Base-by-base conservation (phyloP, 2,329 filamentous ascomycete genomes). In the Fusarium vanettenii region DNA sequence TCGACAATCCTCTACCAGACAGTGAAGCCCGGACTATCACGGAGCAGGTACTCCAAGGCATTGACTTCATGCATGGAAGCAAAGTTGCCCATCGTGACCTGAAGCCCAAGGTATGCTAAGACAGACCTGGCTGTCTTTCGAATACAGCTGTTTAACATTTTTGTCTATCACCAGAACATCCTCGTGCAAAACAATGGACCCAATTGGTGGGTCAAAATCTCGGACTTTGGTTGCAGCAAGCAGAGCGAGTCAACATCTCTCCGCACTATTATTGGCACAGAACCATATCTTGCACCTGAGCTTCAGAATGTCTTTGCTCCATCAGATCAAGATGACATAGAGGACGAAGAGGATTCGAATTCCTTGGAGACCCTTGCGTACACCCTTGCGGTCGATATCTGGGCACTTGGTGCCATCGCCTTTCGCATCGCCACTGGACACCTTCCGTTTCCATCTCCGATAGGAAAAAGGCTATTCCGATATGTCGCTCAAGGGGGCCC, bases 121-220 rank as follows among this genome's bases (percentile, higher is more conserved):
- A 6, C 8, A 13, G 14, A n/a, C 48, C 5, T 59, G 6, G 33
- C 6, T 8, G 33, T 2, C 6, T 35, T 16, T 35, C 1, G 14
- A 35, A 4, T 16, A 16, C 6, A 18, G 35, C 1, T 7, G 3
- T 37, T 37, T 37, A 18, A 37, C 6, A 8, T 0, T 35, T 35
- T 16, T 1, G 2, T 4, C 35, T 4, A 16, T 35, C 35, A 18
- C 6, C 7, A 69, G 67, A 66, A 69, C 59, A 66, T 69, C 10
- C 67, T 69, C 16, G 56, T 69, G 0, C 25, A 61, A 14, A 22
- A 66, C 2, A 20, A 29, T 13, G 56, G 62, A 1, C 62, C 66
- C 2, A 61, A 50, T n/a, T 69, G 67, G 67, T 61, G 62, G 62
- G 67, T 69, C 1, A 66, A 66, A 29, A 57, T 69, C 8, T 48